Base-by-base conservation (phyloP, 2,329 filamentous ascomycete genomes). In the Botrytis fabae region DNA sequence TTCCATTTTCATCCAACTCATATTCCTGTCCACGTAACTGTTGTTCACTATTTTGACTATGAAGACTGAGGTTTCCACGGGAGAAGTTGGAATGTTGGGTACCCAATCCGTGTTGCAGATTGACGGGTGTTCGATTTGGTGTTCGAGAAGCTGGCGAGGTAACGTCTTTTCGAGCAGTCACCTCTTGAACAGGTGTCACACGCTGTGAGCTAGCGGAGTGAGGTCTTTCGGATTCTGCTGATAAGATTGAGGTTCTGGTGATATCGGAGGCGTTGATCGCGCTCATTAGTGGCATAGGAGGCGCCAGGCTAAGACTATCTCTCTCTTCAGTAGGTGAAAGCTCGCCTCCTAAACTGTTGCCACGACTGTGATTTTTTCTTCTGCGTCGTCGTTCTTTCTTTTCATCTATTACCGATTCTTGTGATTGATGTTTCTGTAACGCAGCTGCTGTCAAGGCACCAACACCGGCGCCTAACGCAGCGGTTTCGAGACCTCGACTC, bases 211-310 rank as follows among this genome's bases (percentile, higher is more conserved):
- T 91, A 35, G 91, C 89, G 22, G 70, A 72, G 59, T 72, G 70
- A 25, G 93, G 91, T 69, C 90, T 85, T 76, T 93, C 93, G 0
- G 93, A 93, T 42, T 92, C 90, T 44, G 93, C 92, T 8, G 95
- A 96, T 28, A 96, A 83, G 71, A 98, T 93, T 0, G 95, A 98
- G 25, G 92, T 92, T 77, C 95, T 88, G 0, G 95, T 98, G 72
- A 98, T 83, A 69, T 98, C 95, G 0, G 95, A 97, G 60, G 92
- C 89, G 76, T 93, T 92, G 73, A 97, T 89, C 72, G 94, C 93
- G 82, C 95, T 97, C 82, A 92, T 91, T 75, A 97, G 86, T 4
- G 95, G 95, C 91, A 98, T 94, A 9, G 93, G 93, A 10, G 94
- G 92, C 8, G 83, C 82, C 20, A 93, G 42, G 66, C 90, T 85